Evolutionary conservation across 352 stramenopile species (phyloP).

Genomic region (Phytophthora pini): DNA sequence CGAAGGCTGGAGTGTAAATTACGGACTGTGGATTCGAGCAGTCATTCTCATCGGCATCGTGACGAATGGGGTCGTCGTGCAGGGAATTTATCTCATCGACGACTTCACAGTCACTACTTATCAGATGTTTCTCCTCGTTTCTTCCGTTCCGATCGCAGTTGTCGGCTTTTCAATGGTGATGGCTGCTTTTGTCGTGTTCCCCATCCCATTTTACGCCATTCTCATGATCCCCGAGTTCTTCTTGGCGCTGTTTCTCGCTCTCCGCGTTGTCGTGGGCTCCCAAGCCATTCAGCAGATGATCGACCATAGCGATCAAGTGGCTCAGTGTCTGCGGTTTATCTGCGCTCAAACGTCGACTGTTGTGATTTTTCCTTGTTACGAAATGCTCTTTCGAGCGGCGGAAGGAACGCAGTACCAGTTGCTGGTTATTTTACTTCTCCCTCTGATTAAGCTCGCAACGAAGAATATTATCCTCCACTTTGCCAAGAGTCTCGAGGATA

Average conservation of each 20-base stretch:
- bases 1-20: conserved; percentile 19
- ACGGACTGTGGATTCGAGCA: conserved; percentile 27
- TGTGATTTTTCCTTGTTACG: conserved; percentile 32
- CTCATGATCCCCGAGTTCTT: conserved; percentile 15
- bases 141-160: background rate
- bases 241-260: conserved; percentile 14
- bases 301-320: conserved; percentile 8
- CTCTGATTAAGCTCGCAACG: conserved; percentile 33
- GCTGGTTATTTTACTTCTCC: conserved; percentile 26
- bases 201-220: conserved; percentile 32
- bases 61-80: conserved; percentile 16
- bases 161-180: conserved; percentile 12
- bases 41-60: conserved; percentile 18
- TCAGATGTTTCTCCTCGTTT: conserved; percentile 11
- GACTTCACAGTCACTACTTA: conserved; percentile 10
- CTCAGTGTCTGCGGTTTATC: conserved; percentile 24
- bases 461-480: conserved; percentile 27
- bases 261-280: conserved; percentile 14
- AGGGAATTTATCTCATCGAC: conserved; percentile 24
- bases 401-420: conserved; percentile 14
- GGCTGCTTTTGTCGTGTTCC: conserved; percentile 20
- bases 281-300: conserved; percentile 14
- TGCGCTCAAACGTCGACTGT: conserved; percentile 24
- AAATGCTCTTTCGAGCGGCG: conserved; percentile 18
- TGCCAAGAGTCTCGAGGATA: conserved; percentile 25